Base-by-base conservation (phyloP, 176 grass and related monocot genomes). In the Cocos nucifera region DNA sequence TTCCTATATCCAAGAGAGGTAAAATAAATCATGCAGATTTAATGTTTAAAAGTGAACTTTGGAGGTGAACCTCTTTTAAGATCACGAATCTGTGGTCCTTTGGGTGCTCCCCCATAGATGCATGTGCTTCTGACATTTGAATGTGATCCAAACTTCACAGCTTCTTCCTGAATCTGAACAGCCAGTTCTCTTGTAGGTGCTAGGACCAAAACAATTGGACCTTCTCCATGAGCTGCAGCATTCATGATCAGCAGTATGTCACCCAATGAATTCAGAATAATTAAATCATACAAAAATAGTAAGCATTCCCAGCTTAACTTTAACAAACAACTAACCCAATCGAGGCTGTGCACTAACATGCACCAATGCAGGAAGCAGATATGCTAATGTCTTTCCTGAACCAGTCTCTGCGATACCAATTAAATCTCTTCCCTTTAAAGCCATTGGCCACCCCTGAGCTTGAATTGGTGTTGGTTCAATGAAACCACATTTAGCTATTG, bases 391-490 rank as follows among this genome's bases (percentile, higher is more conserved):
- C 79, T 98, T 98, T 74, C 93, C 93, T 50, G 88, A 98, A 26
- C 93, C 88, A 55, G 93, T 98, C 67, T 98, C 82, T n/a, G 93
- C 93, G 27, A 98, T 86, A 24, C 93, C 93, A 64, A 98, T 83
- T 61, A 98, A 49, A 57, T 98, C 93, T 78, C 93, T 88, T 22
- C 93, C 93, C 71, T 89, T 98, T 39, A 98, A 82, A 63, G 93
- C 93, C 93, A 98, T 98, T 3, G 93, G 84, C 93, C 88, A 92
- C 27, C 93, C 87, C 67, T 98, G 93, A 71, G 93, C 83, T 51
- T 98, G 93, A 64, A 98, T 98, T 56, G 93, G 73, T 0, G 88
- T 98, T 16, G 93, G 93, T 65, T 98, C 93, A 17, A 88, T 63
- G 48, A 98, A 98, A 17, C 84, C 88, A 28, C 69, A 71, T 58